Evolutionary conservation across 2,329 filamentous ascomycete genomes (phyloP), one percentile per base, ranked within the genome.

Genomic region (Cercospora berteroae): DNA sequence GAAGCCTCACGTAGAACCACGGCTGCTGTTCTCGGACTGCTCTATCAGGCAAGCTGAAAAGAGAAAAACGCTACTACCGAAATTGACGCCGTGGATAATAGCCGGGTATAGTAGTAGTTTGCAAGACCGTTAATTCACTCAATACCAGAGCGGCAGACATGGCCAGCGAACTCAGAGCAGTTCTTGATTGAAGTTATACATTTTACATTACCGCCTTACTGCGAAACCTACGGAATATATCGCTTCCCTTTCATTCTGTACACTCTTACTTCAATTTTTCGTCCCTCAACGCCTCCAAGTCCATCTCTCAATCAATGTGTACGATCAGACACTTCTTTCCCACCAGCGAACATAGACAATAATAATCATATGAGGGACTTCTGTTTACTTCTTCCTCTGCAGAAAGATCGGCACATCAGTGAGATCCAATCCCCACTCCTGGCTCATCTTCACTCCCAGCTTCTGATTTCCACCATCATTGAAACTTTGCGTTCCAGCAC

Each of bases 381-480:
- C n/a, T n/a, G n/a, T n/a, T n/a, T n/a, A 50, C 18, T 50, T 50
- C 44, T 23, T 60, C 31, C 33, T 61, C 44, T 63, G 62, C 70
- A 80, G 70, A 65, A 80, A 80, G 2, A 80, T 76, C 3, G 79
- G 79, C 55, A 80, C 75, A 71, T 80, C 79, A 52, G 78, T 79
- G 65, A 81, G 67, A 72, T 80, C 79, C 31, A 81, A 57, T 2
- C 79, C 79, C 67, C 72, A 79, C 10, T 73, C 72, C 68, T 75
- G 72, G 16, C 72, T 74, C 64, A 77, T 71, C 62, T 74, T 69
- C n/a, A 75, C 67, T 55, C 78, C 76, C 18, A 23, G 18, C 71
- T 79, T 80, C 60, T 77, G 69, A 18, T 74, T 73, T 33, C 72
- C 73, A 39, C 68, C 73, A 58, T 70, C 72, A 10, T 63, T 70